A percentile compares a stretch with the other conserved stretches of the same genome.
Conservation (phyloP, 2,329 filamentous ascomycete genomes). For the Colletotrichum siamense region DNA sequence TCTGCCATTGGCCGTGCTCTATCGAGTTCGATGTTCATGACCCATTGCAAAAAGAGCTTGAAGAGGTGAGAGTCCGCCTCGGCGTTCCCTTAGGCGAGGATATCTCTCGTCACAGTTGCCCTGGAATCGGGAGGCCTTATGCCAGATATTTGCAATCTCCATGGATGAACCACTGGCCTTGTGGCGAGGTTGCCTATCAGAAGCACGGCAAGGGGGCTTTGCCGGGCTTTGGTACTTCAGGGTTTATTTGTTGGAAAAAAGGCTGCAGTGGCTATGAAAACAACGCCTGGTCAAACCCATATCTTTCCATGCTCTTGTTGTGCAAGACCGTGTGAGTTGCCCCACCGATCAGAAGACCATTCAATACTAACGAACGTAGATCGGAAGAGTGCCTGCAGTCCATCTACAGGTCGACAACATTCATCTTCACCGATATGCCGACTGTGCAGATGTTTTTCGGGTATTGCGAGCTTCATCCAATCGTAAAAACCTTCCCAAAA, state of each 20-base stretch:
- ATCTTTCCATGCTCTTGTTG: not conserved
- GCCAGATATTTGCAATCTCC: not conserved
- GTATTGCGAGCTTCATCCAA: not conserved
- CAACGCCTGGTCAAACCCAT: not conserved
- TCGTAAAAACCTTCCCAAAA: not conserved
- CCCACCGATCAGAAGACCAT: not conserved
- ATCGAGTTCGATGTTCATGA: constrained; percentile 6
- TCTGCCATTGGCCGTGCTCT: constrained; percentile 18
- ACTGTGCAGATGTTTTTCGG: not conserved
- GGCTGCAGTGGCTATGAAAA: not conserved
- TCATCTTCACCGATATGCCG: not conserved
- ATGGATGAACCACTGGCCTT: constrained; percentile 11
- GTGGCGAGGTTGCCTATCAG: not conserved
- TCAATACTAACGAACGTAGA: not conserved
- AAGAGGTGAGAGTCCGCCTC: not conserved
- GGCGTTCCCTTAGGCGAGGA: not conserved
- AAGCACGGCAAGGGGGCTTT: not conserved
- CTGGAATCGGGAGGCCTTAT: too few species aligned
- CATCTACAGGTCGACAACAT: not conserved
- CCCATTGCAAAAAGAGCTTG: not conserved
- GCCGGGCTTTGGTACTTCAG: too few species aligned
- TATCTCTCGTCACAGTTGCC: not conserved
- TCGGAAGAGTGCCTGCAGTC: not conserved
- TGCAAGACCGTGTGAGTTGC: constrained; percentile 3
- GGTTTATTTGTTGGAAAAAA: not conserved